Conservation (phyloP, 2,329 filamentous ascomycete species). For the Penicillium sp. region DNA sequence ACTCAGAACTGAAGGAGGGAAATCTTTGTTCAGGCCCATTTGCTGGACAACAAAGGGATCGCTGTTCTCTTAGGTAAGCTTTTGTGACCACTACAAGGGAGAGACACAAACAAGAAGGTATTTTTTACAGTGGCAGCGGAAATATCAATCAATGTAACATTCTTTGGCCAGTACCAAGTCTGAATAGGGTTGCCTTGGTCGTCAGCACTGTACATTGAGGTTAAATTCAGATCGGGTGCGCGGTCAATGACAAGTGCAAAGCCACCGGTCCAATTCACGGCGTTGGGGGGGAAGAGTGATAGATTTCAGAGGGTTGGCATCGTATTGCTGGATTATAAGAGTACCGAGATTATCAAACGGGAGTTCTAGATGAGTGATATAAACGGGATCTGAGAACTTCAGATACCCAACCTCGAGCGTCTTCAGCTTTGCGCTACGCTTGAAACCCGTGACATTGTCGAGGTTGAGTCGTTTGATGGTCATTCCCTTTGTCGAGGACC, state of each 20-base stretch:
- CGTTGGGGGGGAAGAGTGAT: slow-evolving; percentile 1
- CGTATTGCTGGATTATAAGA: not conserved
- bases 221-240: not conserved
- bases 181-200: not conserved
- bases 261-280: slow-evolving; percentile 3
- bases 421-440: not conserved
- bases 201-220: not conserved
- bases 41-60: not conserved
- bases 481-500: not conserved
- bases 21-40: not conserved
- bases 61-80: not conserved
- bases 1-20: not conserved
- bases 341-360: not conserved
- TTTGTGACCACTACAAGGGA: not conserved
- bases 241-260: not conserved
- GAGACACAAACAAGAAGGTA: not conserved
- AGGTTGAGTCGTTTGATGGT: not conserved
- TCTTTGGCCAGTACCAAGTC: slow-evolving; percentile 5
- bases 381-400: not conserved
- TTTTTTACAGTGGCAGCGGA: not conserved
- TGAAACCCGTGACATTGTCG: not conserved
- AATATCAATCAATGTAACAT: not conserved
- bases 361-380: not conserved
- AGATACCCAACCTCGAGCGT: not conserved
- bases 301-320: not conserved